These are phyloP conservation scores for Meredithiella fracta DNA, from an alignment of 2,329 filamentous ascomycete species.

Conservation along the genomic window DNA sequence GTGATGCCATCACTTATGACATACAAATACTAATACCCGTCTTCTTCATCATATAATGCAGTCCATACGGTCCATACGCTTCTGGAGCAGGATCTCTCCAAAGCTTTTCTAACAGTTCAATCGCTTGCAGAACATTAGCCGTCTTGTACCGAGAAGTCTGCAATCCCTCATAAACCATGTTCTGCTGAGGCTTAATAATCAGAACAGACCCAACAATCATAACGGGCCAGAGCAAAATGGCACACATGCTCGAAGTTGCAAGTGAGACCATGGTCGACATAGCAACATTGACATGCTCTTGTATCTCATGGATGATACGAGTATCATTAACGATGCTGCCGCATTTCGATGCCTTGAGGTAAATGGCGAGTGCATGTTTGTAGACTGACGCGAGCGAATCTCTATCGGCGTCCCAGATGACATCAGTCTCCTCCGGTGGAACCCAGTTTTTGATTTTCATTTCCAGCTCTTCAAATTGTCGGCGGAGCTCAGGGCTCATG, in stretches of 20 bases:
- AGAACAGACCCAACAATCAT: conserved; percentile 13
- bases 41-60: conserved; percentile 14
- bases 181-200: conserved; percentile 14
- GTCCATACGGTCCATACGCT: conserved; percentile 13
- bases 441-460: conserved; percentile 10
- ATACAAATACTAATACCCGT: conserved; percentile 14
- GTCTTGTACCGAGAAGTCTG: conserved; percentile 13
- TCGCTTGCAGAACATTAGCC: conserved; percentile 13
- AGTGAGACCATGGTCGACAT: conserved; percentile 13
- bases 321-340: conserved; percentile 10
- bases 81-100: conserved; percentile 14
- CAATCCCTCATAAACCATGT: conserved; percentile 14
- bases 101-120: conserved; percentile 13
- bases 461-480: conserved; percentile 10
- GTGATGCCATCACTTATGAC: conserved; percentile 3
- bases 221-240: conserved; percentile 12
- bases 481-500: not conserved
- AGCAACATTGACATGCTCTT: conserved; percentile 13
- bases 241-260: conserved; percentile 13
- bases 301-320: conserved; percentile 12
- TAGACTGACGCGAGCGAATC: conserved; percentile 13
- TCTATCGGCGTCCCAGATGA: conserved; percentile 12
- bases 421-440: conserved; percentile 6
- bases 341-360: conserved; percentile 12
- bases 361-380: conserved; percentile 9